Evolutionary conservation across 371 early-diverging fungal genomes (phyloP).

Genomic region (Batkoa obscura): DNA sequence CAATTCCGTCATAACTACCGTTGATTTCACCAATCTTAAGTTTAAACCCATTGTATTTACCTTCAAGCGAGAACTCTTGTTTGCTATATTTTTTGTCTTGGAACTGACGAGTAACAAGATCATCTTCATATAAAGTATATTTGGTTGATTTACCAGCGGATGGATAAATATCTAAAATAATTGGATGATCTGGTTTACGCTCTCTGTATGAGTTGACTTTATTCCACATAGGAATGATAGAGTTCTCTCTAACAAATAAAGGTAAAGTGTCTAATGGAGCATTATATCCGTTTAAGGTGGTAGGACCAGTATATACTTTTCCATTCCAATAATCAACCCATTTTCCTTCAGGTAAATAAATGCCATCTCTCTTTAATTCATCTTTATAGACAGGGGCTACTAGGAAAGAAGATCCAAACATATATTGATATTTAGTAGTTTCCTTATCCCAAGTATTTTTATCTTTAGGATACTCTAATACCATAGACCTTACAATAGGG

Average conservation of each 20-base stretch:
- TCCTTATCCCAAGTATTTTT: not conserved
- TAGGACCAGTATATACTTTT: not conserved
- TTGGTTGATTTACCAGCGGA: not conserved
- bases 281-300: not conserved
- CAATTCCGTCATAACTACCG: not conserved
- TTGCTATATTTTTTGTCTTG: not conserved
- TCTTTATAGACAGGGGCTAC: not conserved
- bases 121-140: not conserved
- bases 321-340: not conserved
- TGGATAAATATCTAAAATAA: not conserved
- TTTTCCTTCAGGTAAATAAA: not conserved
- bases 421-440: not conserved
- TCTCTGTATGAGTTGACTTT: not conserved
- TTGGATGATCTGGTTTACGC: not conserved
- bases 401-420: not conserved
- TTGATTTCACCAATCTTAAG: not conserved
- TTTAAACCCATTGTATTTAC: not conserved
- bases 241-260: not conserved
- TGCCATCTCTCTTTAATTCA: not conserved
- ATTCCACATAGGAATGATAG: slow-evolving; percentile 1
- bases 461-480: not conserved
- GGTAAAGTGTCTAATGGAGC: not conserved
- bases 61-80: not conserved
- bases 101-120: not conserved
- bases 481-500: not conserved